Evolutionary conservation across 148 eudicot genomes (phyloP).

Genomic region (Pharnaceum exiguum): DNA sequence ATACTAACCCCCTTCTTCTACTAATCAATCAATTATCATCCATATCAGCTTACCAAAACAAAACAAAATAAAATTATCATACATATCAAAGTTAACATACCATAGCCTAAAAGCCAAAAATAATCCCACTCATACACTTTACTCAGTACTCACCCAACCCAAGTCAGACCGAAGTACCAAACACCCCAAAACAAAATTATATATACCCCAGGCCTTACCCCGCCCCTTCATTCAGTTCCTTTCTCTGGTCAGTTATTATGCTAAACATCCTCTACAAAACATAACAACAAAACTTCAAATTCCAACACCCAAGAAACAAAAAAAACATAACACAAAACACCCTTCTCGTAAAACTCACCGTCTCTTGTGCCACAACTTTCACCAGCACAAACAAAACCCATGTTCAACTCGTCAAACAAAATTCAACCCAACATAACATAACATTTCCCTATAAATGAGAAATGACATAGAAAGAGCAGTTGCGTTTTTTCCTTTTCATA

Average conservation of each 20-base stretch:
- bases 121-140: background rate
- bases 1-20: background rate
- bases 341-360: constrained; percentile 2
- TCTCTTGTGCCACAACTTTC: constrained; percentile 5
- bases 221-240: no score
- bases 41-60: constrained; percentile 7
- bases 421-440: no score
- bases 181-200: no score
- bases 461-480: no score
- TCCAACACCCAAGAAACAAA: no score
- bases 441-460: no score
- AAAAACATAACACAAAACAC: constrained; percentile 6
- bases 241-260: background rate
- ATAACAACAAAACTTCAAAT: constrained; percentile 4
- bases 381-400: background rate
- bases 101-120: background rate
- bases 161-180: no score
- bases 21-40: background rate
- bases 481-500: no score
- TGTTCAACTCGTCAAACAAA: no score
- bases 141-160: constrained; percentile 5
- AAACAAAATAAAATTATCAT: constrained; percentile 8
- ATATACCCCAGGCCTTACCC: no score
- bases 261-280: background rate
- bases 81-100: background rate